Conservation (phyloP, 1,284 basidiomycete species). For the Hypsizygus ulmarius region DNA sequence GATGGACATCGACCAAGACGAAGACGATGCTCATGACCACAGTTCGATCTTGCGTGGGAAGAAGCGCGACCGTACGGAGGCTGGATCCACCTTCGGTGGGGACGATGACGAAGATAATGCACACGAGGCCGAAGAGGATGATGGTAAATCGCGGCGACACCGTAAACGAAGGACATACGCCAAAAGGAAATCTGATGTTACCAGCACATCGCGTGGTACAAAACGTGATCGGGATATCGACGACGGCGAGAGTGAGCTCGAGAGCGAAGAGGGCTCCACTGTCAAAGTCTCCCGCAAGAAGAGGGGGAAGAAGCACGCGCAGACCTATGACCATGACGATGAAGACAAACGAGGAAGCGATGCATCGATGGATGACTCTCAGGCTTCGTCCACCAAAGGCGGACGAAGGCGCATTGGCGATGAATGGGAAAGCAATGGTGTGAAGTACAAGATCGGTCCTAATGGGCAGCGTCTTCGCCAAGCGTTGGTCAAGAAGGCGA, state of each 20-base stretch:
- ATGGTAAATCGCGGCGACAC: constrained; percentile 34
- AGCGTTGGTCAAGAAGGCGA: constrained; percentile 64
- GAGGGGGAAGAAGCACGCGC: constrained; percentile 36
- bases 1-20: constrained; percentile 44
- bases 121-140: constrained; percentile 36
- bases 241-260: constrained; percentile 48
- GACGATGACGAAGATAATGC: constrained; percentile 56
- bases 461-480: constrained; percentile 69
- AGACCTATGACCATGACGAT: constrained; percentile 25
- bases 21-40: constrained; percentile 34
- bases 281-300: constrained; percentile 34
- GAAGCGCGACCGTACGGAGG: constrained; percentile 73
- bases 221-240: constrained; percentile 63
- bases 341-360: constrained; percentile 34
- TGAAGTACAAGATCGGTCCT: constrained; percentile 65
- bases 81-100: constrained; percentile 65
- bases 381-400: constrained; percentile 43
- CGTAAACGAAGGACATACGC: constrained; percentile 48
- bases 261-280: constrained; percentile 30
- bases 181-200: constrained; percentile 46
- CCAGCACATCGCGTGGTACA: constrained; percentile 46
- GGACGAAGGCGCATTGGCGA: constrained; percentile 64
- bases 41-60: constrained; percentile 52
- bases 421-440: constrained; percentile 68
- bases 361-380: constrained; percentile 43